Percentiles rank a stretch among this genome's conserved stretches.
Evolutionary conservation across 2,329 filamentous ascomycete species (phyloP).

Genomic region (Thermothelomyces thermophilus): DNA sequence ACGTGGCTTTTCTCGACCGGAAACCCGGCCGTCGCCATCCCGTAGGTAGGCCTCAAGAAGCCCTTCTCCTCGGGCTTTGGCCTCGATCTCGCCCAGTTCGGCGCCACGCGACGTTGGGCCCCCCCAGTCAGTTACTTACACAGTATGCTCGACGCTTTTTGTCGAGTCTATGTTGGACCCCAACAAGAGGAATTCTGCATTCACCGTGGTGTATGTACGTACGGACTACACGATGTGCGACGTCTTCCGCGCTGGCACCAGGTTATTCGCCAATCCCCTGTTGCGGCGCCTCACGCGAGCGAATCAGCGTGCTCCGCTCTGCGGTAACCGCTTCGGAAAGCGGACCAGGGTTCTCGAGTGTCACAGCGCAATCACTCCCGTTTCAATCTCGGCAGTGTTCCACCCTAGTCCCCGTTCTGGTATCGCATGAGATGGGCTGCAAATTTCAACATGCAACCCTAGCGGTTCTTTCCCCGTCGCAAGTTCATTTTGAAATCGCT

Average conservation of each 20-base stretch:
- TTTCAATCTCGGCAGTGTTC: constrained; percentile 37
- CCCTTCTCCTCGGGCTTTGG: too few species aligned
- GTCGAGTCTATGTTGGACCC: constrained; percentile 12
- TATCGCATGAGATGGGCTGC: constrained; percentile 32
- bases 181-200: not conserved
- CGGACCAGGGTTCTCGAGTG: constrained; percentile 21
- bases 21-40: too few species aligned
- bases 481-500: constrained; percentile 18
- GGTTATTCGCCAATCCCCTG: not conserved
- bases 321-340: constrained; percentile 19
- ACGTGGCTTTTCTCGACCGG: not conserved
- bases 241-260: not conserved
- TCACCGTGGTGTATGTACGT: too few species aligned
- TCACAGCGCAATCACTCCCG: constrained; percentile 27
- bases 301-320: constrained; percentile 19
- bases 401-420: constrained; percentile 33
- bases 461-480: constrained; percentile 19
- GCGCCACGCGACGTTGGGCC: constrained; percentile 10
- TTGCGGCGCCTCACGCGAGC: constrained; percentile 10
- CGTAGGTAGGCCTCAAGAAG: too few species aligned
- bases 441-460: constrained; percentile 22
- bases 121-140: not conserved
- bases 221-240: constrained; percentile 13
- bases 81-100: not conserved
- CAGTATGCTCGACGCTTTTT: too few species aligned